Evolutionary conservation across 345 rosid species (phyloP), one percentile per base, ranked within the genome.

Genomic region (Citrus inodora): DNA sequence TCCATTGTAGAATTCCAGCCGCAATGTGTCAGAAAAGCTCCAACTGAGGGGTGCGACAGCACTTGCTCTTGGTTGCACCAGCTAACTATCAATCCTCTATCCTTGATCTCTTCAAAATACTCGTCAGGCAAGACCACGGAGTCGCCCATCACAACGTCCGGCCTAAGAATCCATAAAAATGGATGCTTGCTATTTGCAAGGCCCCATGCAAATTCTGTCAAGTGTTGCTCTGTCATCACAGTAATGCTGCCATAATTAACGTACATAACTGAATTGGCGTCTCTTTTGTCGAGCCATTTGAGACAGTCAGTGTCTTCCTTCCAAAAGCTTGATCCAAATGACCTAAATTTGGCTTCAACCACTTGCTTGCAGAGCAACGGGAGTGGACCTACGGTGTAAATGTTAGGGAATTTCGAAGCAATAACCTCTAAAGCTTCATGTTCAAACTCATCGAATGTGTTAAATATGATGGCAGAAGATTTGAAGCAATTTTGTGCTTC

Each of bases 121-220:
- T 79, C 80, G 1, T 28, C 40, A 0, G 82, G 80, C 64, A 79
- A 27, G 21, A 59, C 17, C 1, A 42, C 56, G 0, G 59, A 16
- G 7, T 76, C 82, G 0, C 80, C 85, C n/a, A n/a, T 65, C 13
- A 77, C 81, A 14, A 82, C 61, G 28, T 82, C 80, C 7, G 82
- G 78, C 60, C 82, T 79, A 32, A 82, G 70, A 19, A 82, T 76
- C 82, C 85, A 82, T 32, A 79, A 71, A 32, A 82, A 82, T 9
- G 78, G 73, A n/a, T 71, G 73, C 60, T 59, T 76, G 67, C 78
- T 82, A 30, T 79, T 82, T 1, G 82, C 82, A 6, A 82, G 66
- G 0, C 82, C 85, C 82, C 82, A 82, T 1, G 80, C 82, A 24
- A 82, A 79, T 77, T 83, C 85, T 4, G 60, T 72, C 71, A 76